Percentiles rank a stretch among this genome's conserved stretches.
Conservation (phyloP, 2,329 filamentous ascomycete genomes). For the Trichoderma sp. region DNA sequence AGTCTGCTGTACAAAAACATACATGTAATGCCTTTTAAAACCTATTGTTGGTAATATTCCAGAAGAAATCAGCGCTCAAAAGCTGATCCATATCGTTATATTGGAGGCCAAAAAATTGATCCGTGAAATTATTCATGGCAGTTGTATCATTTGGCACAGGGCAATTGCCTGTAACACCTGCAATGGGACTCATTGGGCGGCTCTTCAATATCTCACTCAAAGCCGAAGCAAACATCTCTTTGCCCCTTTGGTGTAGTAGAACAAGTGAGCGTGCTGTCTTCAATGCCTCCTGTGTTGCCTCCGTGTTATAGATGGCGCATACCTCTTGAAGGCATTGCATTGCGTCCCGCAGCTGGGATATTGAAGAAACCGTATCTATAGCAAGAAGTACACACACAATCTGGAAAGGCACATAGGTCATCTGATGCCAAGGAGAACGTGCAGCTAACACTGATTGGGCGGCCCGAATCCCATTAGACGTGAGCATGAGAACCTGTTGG, state of each 20-base stretch:
- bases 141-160: neutral
- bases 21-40: neutral
- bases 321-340: neutral
- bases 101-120: conserved; percentile 3
- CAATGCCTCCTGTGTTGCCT: neutral
- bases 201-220: neutral
- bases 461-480: neutral
- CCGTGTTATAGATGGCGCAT: neutral
- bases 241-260: neutral
- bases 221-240: conserved; percentile 11
- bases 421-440: conserved; percentile 7
- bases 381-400: conserved; percentile 5
- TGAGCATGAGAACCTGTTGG: neutral
- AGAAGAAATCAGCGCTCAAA: conserved; percentile 3
- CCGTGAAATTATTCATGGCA: neutral
- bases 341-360: neutral
- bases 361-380: conserved; percentile 8
- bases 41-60: neutral
- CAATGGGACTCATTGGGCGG: neutral
- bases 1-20: no score
- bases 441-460: neutral
- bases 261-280: neutral
- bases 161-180: neutral
- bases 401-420: conserved; percentile 1
- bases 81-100: conserved; percentile 6